A percentile compares a stretch with the other conserved stretches of the same genome.
Conservation (phyloP, 495 filamentous ascomycete genomes). For the Neurospora sp. region DNA sequence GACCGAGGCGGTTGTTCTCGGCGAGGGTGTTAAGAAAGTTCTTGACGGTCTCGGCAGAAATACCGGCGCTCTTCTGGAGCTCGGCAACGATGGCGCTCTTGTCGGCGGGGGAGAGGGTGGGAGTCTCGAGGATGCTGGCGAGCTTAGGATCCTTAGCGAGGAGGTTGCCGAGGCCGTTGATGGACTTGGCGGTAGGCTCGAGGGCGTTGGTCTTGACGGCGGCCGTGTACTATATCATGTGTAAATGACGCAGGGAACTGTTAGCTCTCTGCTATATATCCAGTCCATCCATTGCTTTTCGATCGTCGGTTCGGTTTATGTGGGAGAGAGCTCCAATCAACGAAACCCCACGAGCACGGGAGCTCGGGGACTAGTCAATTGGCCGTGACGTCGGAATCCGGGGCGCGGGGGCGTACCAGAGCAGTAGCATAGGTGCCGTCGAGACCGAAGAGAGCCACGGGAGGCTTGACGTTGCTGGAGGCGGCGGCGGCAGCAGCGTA, state of each 20-base stretch:
- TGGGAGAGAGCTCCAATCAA: not conserved
- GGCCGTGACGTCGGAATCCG: constrained; percentile 1
- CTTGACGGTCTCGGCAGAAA: constrained; percentile 71
- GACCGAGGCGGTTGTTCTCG: constrained; percentile 87
- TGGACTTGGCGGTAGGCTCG: constrained; percentile 67
- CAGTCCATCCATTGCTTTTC: not conserved
- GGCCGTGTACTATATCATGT: constrained; percentile 69
- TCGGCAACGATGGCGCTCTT: constrained; percentile 76
- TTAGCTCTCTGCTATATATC: constrained; percentile 1
- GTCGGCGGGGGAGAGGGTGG: constrained; percentile 65
- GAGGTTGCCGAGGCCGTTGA: constrained; percentile 57
- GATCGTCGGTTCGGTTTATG: not conserved
- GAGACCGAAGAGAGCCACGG: constrained; percentile 84
- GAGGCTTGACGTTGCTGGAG: constrained; percentile 61
- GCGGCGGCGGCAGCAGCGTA: constrained; percentile 70
- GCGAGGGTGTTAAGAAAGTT: constrained; percentile 85
- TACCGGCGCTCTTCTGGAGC: constrained; percentile 66
- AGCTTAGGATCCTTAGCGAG: constrained; percentile 78
- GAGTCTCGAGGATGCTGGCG: constrained; percentile 59
- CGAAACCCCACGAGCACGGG: not conserved
- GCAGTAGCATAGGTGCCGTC: constrained; percentile 97
- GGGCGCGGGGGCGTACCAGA: constrained; percentile 56
- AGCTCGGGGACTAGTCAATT: constrained; percentile 4
- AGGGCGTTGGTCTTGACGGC: constrained; percentile 77
- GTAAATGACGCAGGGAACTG: constrained; percentile 26